Base-by-base conservation (phyloP, 2,329 filamentous ascomycete species). In the Colletotrichum viniferum region DNA sequence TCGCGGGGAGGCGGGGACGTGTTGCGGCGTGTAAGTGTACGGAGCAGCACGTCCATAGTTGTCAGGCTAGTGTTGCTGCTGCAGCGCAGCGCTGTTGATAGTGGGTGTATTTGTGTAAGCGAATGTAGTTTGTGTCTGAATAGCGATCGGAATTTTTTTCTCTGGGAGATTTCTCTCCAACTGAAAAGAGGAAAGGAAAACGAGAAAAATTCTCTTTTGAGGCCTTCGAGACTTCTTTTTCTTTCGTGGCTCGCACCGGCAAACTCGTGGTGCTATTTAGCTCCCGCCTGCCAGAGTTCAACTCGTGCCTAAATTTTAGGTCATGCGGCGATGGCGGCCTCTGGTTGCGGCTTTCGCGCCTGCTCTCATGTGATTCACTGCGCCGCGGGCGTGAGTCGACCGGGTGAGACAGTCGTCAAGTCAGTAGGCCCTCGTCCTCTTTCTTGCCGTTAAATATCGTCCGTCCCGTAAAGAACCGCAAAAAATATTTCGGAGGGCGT, bases 281-380 rank as follows among this genome's bases (percentile, higher is more conserved):
- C 21, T 38, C n/a, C 34, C 36, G 24, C 16, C 38, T 69, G 67
- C 52, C 67, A 38, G 14, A 28, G 9, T 16, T 4, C 43, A 28
- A n/a, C 48, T 32, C 52, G 52, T 68, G 43, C 43, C 43, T 55
- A 34, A 18, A 2, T 60, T 24, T 58, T 24, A 36, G 67, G 67
- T 69, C 67, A 69, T 69, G 67, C 56, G 67, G 67, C 61, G 67
- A 69, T 62, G 67, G 67, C 67, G 67, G 67, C 56, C 67, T 69
- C 56, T 69, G n/a, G 14, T 16, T 61, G 13, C 32, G 55, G 55
- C 48, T 28, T 55, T 67, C 8, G 52, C 26, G 32, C 24, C 32
- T 36, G 26, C 28, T 69, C 56, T 69, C 67, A 69, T 69, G 67
- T 69, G 67, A 69, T 69, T 55, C 67, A 62, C 34, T 62, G 38